phyloP scores from a whole-genome alignment of 2,329 filamentous ascomycete species.

The Emericellopsis atlantica region DNA sequence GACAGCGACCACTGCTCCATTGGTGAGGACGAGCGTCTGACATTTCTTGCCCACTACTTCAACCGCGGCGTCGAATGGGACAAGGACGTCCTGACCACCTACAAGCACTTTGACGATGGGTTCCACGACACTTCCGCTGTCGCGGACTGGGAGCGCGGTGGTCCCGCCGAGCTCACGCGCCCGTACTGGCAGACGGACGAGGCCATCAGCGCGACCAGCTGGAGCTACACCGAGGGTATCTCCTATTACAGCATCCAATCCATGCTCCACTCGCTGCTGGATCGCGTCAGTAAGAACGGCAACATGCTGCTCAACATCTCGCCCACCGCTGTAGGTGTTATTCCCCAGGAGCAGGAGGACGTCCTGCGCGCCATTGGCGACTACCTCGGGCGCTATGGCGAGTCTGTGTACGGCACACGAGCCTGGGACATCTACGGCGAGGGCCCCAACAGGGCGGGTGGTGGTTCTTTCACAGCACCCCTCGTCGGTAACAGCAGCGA shows the following conservation, averaged over 20 bases:
- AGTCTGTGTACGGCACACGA: conserved; percentile 4
- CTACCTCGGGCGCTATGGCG: conserved; percentile 4
- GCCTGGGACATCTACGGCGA: conserved; percentile 7
- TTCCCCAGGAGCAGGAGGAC: conserved; percentile 4
- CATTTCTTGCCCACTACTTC: conserved; percentile 7
- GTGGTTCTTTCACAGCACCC: conserved; percentile 6
- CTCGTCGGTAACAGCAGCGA: conserved; percentile 6
- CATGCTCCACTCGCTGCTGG: conserved; percentile 1
- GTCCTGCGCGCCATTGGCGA: conserved; percentile 4
- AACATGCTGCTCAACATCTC: conserved; percentile 36
- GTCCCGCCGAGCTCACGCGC: conserved; percentile 5
- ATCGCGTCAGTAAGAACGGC: background rate
- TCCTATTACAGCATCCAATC: conserved; percentile 5
- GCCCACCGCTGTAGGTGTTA: conserved; percentile 22
- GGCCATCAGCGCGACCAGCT: conserved; percentile 6
- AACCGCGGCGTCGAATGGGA: conserved; percentile 7
- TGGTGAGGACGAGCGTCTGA: conserved; percentile 4
- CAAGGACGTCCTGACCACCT: conserved; percentile 7
- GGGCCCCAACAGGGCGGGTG: conserved; percentile 5
- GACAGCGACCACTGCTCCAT: conserved; percentile 4
- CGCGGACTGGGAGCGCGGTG: conserved; percentile 6
- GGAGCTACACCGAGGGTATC: conserved; percentile 7
- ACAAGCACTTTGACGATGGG: conserved; percentile 6
- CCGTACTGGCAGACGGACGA: conserved; percentile 8
- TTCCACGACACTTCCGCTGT: conserved; percentile 7